Base-by-base conservation (phyloP, 148 eudicot species). In the Mesembryanthemum crystallinum region DNA sequence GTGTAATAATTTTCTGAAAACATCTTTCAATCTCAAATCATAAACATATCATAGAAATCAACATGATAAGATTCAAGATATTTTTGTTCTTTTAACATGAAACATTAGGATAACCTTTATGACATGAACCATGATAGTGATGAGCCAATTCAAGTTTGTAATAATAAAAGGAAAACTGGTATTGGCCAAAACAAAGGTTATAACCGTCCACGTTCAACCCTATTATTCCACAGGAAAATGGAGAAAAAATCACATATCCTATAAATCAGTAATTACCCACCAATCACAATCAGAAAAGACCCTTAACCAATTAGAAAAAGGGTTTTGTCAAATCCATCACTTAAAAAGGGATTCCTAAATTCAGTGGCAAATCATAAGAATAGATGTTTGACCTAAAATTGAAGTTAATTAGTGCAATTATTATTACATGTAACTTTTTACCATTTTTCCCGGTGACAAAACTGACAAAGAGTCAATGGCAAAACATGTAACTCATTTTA, bases 241-340 rank as follows among this genome's bases (percentile, higher is more conserved):
- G n/a, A n/a, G 49, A n/a, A 18, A 45, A 61, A 37, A 35, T 21
- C 11, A 21, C 27, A 66, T 15, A 33, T n/a, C n/a, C n/a, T 2
- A 66, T 17, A 65, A 17, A 33, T 8, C 12, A 66, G 24, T 23
- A 66, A 42, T 13, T 14, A 20, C 14, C 14, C 30, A 54, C 30
- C 58, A 68, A 78, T 54, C 81, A 72, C 45, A 72, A 71, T 72
- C 71, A 71, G 71, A 77, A 78, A 71, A 71, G 76, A 78, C 81
- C 11, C 43, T 13, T 29, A 51, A 61, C 57, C 23, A 21, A 78
- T 57, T 27, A 51, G 62, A 61, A 30, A 59, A 24, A 9, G 42
- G 29, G 10, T 15, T 78, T 20, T n/a, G 8, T 37, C 42, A 37
- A 21, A 64, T 55, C 28, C 64, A 64, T 72, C 65, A 64, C 71